Evolutionary conservation across 257 asterid genomes (phyloP).

Genomic region (Solanum pimpinellifolium): DNA sequence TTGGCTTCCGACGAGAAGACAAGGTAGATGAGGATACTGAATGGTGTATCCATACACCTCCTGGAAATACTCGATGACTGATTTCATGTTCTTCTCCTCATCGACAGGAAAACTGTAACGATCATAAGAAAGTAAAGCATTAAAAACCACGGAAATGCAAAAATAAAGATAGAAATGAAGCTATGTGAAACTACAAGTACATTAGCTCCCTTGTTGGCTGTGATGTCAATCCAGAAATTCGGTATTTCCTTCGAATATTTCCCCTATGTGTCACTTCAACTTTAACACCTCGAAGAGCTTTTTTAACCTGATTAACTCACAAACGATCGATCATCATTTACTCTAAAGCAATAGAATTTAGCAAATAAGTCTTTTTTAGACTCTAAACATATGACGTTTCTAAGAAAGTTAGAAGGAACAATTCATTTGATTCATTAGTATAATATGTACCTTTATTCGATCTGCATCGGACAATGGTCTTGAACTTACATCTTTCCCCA

Average conservation of each 20-base stretch:
- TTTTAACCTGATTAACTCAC: constrained; percentile 53
- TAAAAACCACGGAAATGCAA: neutral
- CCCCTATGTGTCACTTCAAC: constrained; percentile 98
- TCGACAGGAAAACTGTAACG: constrained; percentile 83
- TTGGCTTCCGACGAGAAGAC: constrained; percentile 99
- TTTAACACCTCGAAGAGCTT: constrained; percentile 93
- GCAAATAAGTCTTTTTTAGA: neutral
- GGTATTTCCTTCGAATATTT: constrained; percentile 78
- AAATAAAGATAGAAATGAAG: neutral
- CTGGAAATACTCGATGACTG: constrained; percentile 87
- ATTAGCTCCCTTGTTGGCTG: constrained; percentile 93
- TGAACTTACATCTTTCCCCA: constrained; percentile 76
- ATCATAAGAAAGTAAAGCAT: neutral
- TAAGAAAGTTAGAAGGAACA: neutral
- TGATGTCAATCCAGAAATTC: constrained; percentile 88
- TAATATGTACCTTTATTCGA: constrained; percentile 55
- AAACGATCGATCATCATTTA: neutral
- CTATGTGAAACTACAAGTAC: constrained; percentile 28
- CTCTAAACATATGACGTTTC: neutral
- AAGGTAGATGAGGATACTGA: constrained; percentile 89
- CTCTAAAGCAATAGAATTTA: neutral
- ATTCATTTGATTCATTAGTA: neutral
- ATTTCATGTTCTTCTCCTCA: constrained; percentile 78
- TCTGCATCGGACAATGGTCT: constrained; percentile 90
- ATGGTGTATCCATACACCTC: constrained; percentile 89